Evolutionary conservation across 2,329 filamentous ascomycete species (phyloP).

Genomic region (Cytospora mali): DNA sequence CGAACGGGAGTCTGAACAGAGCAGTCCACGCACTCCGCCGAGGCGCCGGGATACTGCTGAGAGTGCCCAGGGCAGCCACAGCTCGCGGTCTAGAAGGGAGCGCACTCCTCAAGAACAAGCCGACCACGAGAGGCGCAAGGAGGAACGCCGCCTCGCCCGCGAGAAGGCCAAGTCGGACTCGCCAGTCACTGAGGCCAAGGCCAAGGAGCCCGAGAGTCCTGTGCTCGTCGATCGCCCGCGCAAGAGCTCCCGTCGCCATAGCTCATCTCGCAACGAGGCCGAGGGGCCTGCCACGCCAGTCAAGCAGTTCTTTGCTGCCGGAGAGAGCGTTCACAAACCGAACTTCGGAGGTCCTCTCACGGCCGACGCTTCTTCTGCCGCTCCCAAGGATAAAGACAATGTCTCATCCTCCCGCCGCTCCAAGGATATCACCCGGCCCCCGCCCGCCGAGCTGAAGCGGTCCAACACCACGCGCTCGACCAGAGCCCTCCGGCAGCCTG

Average conservation of each 20-base stretch:
- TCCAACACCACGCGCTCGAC: conserved; percentile 36
- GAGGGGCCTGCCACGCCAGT: conserved; percentile 34
- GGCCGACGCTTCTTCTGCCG: conserved; percentile 22
- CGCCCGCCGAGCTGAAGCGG: conserved; percentile 38
- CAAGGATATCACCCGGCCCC: conserved; percentile 31
- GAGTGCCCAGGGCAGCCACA: conserved; percentile 30
- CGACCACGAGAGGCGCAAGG: conserved; percentile 52
- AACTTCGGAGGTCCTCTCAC: conserved; percentile 29
- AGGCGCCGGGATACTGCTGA: conserved; percentile 52
- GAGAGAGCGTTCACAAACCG: conserved; percentile 38
- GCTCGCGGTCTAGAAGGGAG: conserved; percentile 38
- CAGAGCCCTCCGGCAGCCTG: conserved; percentile 35
- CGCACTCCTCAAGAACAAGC: conserved; percentile 54
- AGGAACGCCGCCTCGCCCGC: conserved; percentile 45
- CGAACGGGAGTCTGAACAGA: conserved; percentile 38
- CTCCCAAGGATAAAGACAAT: conserved; percentile 28
- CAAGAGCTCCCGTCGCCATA: conserved; percentile 46
- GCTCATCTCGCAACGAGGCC: conserved; percentile 42
- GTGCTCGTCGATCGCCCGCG: conserved; percentile 36
- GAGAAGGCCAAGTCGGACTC: conserved; percentile 33
- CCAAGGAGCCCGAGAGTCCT: conserved; percentile 38
- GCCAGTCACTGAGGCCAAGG: conserved; percentile 36
- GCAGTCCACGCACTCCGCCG: conserved; percentile 43
- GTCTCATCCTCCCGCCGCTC: conserved; percentile 26
- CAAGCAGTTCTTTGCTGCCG: conserved; percentile 48